Percentiles rank a stretch among this genome's conserved stretches.
phyloP scores from a whole-genome alignment of 164 flowering plant genomes.

The Vitis cinerea region DNA sequence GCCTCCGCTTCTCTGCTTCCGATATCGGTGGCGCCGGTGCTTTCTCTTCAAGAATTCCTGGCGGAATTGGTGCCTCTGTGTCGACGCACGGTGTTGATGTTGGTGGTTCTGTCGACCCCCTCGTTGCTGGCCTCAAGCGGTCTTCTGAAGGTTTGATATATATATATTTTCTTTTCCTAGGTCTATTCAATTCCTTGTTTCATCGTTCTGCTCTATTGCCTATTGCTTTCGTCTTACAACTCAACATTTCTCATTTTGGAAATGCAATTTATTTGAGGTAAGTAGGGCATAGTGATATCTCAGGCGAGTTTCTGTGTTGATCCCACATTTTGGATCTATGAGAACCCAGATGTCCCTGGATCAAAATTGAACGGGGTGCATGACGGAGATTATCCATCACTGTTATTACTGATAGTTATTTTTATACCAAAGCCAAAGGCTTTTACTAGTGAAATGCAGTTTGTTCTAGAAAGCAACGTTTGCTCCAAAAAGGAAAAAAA shows the following conservation, averaged over 20 bases:
- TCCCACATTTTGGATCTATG: no score
- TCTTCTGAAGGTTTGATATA: slow-evolving; percentile 40
- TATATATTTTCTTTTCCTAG: not conserved
- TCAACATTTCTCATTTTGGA: not conserved
- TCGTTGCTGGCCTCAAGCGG: slow-evolving; percentile 37
- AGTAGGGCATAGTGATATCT: no score
- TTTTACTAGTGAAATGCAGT: no score
- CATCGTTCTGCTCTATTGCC: not conserved
- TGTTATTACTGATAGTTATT: no score
- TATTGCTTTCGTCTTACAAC: not conserved
- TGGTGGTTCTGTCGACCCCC: slow-evolving; percentile 18
- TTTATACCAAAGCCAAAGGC: no score
- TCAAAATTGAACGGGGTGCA: no score
- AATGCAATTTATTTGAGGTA: not conserved
- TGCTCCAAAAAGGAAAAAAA: no score
- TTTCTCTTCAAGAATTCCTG: slow-evolving; percentile 21
- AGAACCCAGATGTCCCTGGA: no score
- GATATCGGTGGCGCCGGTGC: slow-evolving; percentile 4
- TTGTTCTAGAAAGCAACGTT: no score
- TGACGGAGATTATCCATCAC: no score
- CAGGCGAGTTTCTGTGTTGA: no score
- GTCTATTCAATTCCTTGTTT: not conserved
- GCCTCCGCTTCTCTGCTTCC: slow-evolving; percentile 6
- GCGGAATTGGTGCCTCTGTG: not conserved
- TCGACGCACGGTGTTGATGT: slow-evolving; percentile 9